Evolutionary conservation across 2,329 filamentous ascomycete genomes (phyloP).

Genomic region (Fusarium miscanthi): DNA sequence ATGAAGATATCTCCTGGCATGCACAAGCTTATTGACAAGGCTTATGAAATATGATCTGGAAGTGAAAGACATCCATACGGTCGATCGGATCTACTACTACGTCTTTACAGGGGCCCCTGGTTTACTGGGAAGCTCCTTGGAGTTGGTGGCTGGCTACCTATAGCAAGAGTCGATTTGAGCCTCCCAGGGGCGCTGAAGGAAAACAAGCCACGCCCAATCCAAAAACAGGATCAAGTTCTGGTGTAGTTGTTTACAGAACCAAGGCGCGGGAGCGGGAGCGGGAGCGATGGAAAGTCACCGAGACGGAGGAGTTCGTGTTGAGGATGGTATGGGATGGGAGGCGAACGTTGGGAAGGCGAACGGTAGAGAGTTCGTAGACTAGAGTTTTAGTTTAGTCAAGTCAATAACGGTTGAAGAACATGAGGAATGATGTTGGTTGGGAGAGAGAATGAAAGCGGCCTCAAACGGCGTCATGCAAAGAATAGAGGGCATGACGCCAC

Average conservation of each 20-base stretch:
- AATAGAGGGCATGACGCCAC: slow-evolving; percentile 36
- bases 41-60: slow-evolving; percentile 29
- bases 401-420: not conserved
- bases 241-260: not conserved
- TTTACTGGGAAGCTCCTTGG: slow-evolving; percentile 25
- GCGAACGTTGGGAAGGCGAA: slow-evolving; percentile 37
- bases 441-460: slow-evolving; percentile 26
- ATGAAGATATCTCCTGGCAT: not conserved
- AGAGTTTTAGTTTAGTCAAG: not conserved
- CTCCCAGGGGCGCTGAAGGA: slow-evolving; percentile 26
- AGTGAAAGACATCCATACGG: slow-evolving; percentile 19
- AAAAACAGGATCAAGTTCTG: not conserved
- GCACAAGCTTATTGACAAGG: slow-evolving; percentile 1
- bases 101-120: slow-evolving; percentile 32
- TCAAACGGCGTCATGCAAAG: slow-evolving; percentile 38
- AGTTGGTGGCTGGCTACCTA: slow-evolving; percentile 26
- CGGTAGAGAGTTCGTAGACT: slow-evolving; percentile 11
- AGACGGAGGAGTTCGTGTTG: slow-evolving; percentile 19
- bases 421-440: not conserved
- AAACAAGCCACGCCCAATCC: slow-evolving; percentile 14
- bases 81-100: slow-evolving; percentile 41
- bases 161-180: slow-evolving; percentile 42
- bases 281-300: slow-evolving; percentile 15
- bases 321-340: slow-evolving; percentile 9
- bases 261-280: slow-evolving; percentile 26